These are phyloP conservation scores for Coelastrella sp. DNA, from an alignment of 139 green algal genomes.

Conservation along the genomic window DNA sequence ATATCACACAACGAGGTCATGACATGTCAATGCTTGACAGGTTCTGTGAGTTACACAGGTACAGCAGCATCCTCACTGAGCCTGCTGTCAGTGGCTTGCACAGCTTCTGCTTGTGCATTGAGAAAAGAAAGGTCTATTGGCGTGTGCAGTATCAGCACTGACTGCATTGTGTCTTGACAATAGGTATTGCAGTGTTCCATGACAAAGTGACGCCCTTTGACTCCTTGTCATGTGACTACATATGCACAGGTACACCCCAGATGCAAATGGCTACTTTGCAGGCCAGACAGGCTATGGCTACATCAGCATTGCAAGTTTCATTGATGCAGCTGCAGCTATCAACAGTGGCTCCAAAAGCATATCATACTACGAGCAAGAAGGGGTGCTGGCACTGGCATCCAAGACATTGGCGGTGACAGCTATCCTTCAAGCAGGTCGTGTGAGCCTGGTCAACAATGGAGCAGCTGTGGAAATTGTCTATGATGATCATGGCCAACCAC, in stretches of 20 bases:
- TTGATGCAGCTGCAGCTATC: conserved; percentile 40
- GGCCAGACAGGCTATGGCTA: conserved; percentile 81
- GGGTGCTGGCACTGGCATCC: conserved; percentile 53
- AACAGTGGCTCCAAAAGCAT: conserved; percentile 11
- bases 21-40: too few relatives aligned
- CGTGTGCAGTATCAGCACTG: too few relatives aligned
- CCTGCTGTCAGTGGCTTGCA: too few relatives aligned
- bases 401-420: conserved; percentile 58
- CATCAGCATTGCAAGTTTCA: conserved; percentile 58
- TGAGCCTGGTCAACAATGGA: conserved; percentile 56
- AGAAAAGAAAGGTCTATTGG: too few relatives aligned
- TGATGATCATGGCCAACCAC: conserved; percentile 45
- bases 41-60: too few relatives aligned
- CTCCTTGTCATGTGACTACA: too few relatives aligned
- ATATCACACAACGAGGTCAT: too few relatives aligned
- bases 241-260: conserved; percentile 59
- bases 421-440: conserved; percentile 65
- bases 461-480: conserved; percentile 54
- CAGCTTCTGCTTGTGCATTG: too few relatives aligned
- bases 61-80: too few relatives aligned
- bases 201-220: too few relatives aligned
- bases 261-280: conserved; percentile 64
- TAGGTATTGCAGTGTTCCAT: too few relatives aligned
- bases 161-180: too few relatives aligned
- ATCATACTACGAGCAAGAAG: conserved; percentile 39